These are phyloP conservation scores for Apiotrichum siamense DNA, from an alignment of 1,284 basidiomycete species.

Conservation along the genomic window DNA sequence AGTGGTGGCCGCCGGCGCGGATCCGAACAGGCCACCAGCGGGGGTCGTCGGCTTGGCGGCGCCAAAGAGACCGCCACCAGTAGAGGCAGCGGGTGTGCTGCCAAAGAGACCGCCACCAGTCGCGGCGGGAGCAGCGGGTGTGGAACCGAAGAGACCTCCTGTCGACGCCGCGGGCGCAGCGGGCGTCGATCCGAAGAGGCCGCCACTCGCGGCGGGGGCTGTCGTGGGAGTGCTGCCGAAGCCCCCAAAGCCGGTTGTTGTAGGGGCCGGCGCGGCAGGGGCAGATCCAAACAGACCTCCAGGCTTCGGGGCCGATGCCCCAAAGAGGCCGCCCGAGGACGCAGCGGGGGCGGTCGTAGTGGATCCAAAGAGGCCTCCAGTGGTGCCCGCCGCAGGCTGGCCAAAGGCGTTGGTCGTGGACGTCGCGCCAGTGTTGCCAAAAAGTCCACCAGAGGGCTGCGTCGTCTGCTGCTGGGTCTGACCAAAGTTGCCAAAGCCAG, in stretches of 20 bases:
- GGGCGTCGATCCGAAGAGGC: constrained; percentile 43
- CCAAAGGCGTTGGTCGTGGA: constrained; percentile 18
- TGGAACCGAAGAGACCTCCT: constrained; percentile 52
- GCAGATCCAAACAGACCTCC: constrained; percentile 53
- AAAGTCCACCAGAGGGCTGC: constrained; percentile 26
- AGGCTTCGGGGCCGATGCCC: constrained; percentile 25
- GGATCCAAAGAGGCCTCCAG: constrained; percentile 38
- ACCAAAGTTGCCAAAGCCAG: constrained; percentile 4
- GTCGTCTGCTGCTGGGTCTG: constrained; percentile 41
- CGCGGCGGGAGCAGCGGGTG: constrained; percentile 7
- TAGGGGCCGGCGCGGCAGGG: constrained; percentile 7
- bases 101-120: background rate
- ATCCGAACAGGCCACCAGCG: constrained; percentile 29
- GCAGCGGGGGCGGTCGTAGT: constrained; percentile 20
- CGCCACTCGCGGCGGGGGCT: constrained; percentile 28
- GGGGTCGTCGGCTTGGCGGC: constrained; percentile 19
- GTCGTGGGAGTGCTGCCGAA: constrained; percentile 33
- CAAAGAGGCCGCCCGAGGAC: constrained; percentile 40
- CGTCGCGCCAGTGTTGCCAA: constrained; percentile 13
- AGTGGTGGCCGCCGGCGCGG: constrained; percentile 32
- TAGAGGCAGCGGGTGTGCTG: too few species aligned
- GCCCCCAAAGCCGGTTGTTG: constrained; percentile 20
- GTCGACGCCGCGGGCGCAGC: constrained; percentile 17
- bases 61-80: constrained; percentile 16
- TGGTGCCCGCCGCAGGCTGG: constrained; percentile 29